A percentile compares a stretch with the other conserved stretches of the same genome.
Conservation (phyloP, 495 filamentous ascomycete species). For the Oleoguttula mirabilis region DNA sequence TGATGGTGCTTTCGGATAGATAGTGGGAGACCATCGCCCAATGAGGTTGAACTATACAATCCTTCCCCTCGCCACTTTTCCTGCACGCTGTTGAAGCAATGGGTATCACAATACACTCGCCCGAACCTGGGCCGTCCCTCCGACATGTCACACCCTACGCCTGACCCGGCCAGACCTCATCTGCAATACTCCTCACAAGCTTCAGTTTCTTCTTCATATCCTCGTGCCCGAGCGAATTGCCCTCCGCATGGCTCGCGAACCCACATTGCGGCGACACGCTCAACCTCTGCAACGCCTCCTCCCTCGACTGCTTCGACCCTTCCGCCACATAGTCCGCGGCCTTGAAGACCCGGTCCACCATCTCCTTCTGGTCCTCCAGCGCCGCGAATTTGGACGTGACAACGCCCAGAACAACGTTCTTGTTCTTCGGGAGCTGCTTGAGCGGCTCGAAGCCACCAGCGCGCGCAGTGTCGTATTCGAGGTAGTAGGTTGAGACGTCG, state of each 20-base stretch:
- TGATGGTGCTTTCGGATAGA: no score
- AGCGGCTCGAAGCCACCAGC: slow-evolving; percentile 71
- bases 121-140: no score
- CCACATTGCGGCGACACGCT: slow-evolving; percentile 70
- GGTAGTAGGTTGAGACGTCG: slow-evolving; percentile 67
- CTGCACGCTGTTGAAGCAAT: neutral
- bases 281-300: slow-evolving; percentile 49
- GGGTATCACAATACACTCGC: neutral
- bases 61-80: no score
- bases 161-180: slow-evolving; percentile 39
- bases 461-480: slow-evolving; percentile 70
- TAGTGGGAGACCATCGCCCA: no score
- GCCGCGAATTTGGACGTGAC: slow-evolving; percentile 30
- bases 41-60: no score
- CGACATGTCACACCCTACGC: slow-evolving; percentile 18
- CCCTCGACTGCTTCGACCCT: slow-evolving; percentile 38
- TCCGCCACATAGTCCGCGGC: slow-evolving; percentile 62
- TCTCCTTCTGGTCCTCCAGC: slow-evolving; percentile 61
- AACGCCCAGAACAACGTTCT: slow-evolving; percentile 32
- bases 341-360: slow-evolving; percentile 53
- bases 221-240: slow-evolving; percentile 39
- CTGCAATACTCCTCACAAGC: slow-evolving; percentile 37
- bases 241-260: slow-evolving; percentile 54
- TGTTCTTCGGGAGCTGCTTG: slow-evolving; percentile 55
- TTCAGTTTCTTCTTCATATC: slow-evolving; percentile 44